phyloP scores from a whole-genome alignment of 345 rosid genomes.

The Odontarrhena argentea region DNA sequence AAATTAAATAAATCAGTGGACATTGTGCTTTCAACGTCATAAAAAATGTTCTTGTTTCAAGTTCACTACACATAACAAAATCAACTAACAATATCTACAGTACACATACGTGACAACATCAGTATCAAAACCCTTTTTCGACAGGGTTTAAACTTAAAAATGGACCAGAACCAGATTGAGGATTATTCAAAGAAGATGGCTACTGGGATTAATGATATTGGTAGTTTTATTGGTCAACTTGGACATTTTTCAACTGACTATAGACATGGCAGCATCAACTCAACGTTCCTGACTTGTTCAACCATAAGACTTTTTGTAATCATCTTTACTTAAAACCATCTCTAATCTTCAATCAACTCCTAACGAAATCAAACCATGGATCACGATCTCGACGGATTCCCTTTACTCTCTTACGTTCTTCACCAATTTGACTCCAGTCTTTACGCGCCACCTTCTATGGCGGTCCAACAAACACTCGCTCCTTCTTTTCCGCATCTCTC shows the following conservation, averaged over 20 bases:
- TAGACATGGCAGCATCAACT: constrained; percentile 35
- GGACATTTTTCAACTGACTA: neutral
- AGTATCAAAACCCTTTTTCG: neutral
- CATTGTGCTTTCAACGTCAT: too few species aligned
- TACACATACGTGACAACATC: too few species aligned
- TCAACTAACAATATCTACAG: too few species aligned
- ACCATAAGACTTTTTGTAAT: neutral
- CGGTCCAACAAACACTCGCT: constrained; percentile 40
- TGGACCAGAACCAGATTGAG: neutral
- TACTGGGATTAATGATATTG: neutral
- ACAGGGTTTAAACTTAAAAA: neutral
- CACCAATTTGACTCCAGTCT: constrained; percentile 47
- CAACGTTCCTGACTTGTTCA: constrained; percentile 31
- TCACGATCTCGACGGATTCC: constrained; percentile 53
- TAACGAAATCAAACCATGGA: constrained; percentile 47
- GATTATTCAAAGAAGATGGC: constrained; percentile 7
- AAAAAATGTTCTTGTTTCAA: too few species aligned
- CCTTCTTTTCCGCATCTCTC: constrained; percentile 51
- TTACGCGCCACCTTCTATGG: constrained; percentile 47
- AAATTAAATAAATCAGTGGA: too few species aligned
- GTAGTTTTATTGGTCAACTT: constrained; percentile 12
- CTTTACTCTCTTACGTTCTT: constrained; percentile 64
- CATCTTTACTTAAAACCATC: constrained; percentile 24
- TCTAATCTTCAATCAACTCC: neutral
- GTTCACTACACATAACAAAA: too few species aligned